phyloP scores from a whole-genome alignment of 768 basidiomycete species.

The Mycena chlorophos region DNA sequence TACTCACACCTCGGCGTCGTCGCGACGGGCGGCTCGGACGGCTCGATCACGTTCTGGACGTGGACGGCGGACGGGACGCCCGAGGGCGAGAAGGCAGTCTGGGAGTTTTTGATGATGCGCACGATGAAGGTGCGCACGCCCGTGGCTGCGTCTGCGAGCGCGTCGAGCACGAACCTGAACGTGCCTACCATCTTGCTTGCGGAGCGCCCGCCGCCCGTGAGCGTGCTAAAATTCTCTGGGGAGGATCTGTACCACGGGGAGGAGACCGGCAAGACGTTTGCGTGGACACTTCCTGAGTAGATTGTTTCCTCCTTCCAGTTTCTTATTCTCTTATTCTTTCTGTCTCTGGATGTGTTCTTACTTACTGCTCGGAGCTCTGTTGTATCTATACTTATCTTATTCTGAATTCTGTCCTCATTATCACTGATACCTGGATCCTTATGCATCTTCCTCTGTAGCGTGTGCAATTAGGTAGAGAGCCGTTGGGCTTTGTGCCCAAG shows the following conservation, averaged over 20 bases:
- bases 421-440: too few species aligned
- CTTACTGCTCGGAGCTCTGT: too few species aligned
- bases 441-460: too few species aligned
- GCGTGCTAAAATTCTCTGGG: constrained; percentile 79
- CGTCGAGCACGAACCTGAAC: constrained; percentile 63
- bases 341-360: too few species aligned
- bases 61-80: constrained; percentile 81
- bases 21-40: constrained; percentile 82
- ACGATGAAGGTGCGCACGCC: too few species aligned
- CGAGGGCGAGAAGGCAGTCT: constrained; percentile 62
- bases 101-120: constrained; percentile 74
- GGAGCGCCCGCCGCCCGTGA: constrained; percentile 57
- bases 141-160: too few species aligned
- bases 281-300: constrained; percentile 62
- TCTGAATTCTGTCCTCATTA: too few species aligned
- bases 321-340: constrained; percentile 33
- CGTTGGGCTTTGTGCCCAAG: too few species aligned
- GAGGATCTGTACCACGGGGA: constrained; percentile 70
- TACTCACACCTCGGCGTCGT: constrained; percentile 76
- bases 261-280: constrained; percentile 56
- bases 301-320: too few species aligned
- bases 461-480: too few species aligned
- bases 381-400: too few species aligned
- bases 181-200: constrained; percentile 28
- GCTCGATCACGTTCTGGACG: constrained; percentile 79